Evolutionary conservation across 2,329 filamentous ascomycete species (phyloP).

Genomic region (Ascochyta fabae): DNA sequence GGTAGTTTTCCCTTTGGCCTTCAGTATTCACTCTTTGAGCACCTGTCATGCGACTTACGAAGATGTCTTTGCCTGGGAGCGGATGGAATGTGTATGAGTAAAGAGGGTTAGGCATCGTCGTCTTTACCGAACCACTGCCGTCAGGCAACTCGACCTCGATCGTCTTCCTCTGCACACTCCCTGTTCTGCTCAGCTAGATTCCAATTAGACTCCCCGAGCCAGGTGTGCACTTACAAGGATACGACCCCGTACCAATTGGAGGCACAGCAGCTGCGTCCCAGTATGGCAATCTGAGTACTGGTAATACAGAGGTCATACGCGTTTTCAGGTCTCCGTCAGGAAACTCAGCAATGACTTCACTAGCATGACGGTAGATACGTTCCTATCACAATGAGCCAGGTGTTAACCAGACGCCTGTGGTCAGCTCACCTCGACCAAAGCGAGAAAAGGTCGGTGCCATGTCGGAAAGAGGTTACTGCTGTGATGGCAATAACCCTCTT

Average conservation of each 20-base stretch:
- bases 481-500: constrained; percentile 77
- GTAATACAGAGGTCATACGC: constrained; percentile 47
- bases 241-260: constrained; percentile 40
- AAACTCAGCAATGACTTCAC: constrained; percentile 48
- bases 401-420: not conserved
- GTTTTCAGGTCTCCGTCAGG: constrained; percentile 46
- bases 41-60: constrained; percentile 2
- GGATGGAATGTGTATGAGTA: constrained; percentile 57
- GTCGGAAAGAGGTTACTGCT: constrained; percentile 76
- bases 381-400: constrained; percentile 38
- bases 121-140: constrained; percentile 31
- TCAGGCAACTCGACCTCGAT: constrained; percentile 35
- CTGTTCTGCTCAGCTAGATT: not conserved
- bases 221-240: constrained; percentile 31
- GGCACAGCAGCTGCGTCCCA: constrained; percentile 55
- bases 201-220: not conserved
- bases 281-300: constrained; percentile 51
- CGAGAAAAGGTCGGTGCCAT: constrained; percentile 83
- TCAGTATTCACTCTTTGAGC: not conserved
- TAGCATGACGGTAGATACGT: constrained; percentile 49
- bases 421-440: constrained; percentile 60
- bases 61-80: constrained; percentile 40
- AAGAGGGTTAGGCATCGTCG: constrained; percentile 51
- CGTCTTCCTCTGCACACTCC: constrained; percentile 45
- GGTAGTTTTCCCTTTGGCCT: constrained; percentile 15